Conservation (phyloP, 1,284 basidiomycete species). For the Ustilago curta region DNA sequence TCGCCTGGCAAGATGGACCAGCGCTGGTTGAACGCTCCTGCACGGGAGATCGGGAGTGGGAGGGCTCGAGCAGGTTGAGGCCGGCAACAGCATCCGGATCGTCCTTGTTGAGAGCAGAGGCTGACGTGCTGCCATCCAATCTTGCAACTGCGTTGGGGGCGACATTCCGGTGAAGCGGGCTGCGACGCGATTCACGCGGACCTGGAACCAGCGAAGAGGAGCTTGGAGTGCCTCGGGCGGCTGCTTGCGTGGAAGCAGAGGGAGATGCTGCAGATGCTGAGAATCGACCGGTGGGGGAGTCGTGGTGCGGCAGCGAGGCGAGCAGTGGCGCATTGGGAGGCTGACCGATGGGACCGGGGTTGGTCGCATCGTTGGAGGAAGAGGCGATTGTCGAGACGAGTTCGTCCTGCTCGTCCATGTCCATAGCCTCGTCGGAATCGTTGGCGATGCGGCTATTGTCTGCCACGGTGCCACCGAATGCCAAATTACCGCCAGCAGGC, state of each 20-base stretch:
- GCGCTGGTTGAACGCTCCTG: slow-evolving; percentile 22
- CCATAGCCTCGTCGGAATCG: slow-evolving; percentile 42
- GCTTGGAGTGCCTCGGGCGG: slow-evolving; percentile 5
- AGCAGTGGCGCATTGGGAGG: slow-evolving; percentile 35
- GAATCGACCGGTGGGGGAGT: slow-evolving; percentile 49
- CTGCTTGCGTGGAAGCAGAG: slow-evolving; percentile 4
- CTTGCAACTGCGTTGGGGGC: slow-evolving; percentile 2
- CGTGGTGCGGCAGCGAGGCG: slow-evolving; percentile 35
- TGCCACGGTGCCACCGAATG: not conserved
- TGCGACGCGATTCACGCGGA: slow-evolving; percentile 24
- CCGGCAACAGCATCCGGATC: slow-evolving; percentile 9
- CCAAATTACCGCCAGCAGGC: not conserved
- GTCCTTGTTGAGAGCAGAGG: slow-evolving; percentile 9
- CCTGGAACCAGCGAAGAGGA: slow-evolving; percentile 26
- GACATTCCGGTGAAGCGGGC: not conserved
- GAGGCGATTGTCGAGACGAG: slow-evolving; percentile 15
- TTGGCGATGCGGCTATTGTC: not conserved
- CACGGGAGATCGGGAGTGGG: slow-evolving; percentile 1
- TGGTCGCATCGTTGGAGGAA: slow-evolving; percentile 4
- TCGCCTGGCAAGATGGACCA: slow-evolving; percentile 18
- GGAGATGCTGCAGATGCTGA: slow-evolving; percentile 25
- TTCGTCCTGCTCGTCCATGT: slow-evolving; percentile 43
- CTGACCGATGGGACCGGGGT: slow-evolving; percentile 15
- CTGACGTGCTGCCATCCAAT: slow-evolving; percentile 18
- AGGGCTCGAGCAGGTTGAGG: slow-evolving; percentile 18